Conservation (phyloP, 306 rosid genomes). For the Lithocarpus polystachyus region DNA sequence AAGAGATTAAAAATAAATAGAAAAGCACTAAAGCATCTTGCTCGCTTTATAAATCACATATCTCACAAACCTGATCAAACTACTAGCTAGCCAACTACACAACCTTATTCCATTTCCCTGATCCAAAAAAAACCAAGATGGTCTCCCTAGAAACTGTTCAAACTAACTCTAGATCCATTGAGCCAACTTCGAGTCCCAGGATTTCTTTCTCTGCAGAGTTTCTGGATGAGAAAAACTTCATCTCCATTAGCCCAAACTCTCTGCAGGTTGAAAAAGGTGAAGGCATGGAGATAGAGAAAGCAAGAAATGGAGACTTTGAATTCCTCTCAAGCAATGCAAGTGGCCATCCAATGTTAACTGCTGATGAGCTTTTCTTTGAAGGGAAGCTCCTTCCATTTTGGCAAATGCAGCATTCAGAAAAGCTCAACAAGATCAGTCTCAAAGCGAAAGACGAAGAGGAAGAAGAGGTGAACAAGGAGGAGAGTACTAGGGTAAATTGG, state of each 20-base stretch:
- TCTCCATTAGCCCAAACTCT: slow-evolving; percentile 69
- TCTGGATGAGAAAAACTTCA: slow-evolving; percentile 85
- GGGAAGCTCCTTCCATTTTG: slow-evolving; percentile 93
- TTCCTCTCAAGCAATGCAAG: slow-evolving; percentile 65
- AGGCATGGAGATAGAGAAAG: slow-evolving; percentile 39
- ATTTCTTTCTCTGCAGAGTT: slow-evolving; percentile 94
- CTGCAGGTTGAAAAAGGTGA: slow-evolving; percentile 29
- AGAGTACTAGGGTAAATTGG: slow-evolving; percentile 64
- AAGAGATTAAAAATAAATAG: slow-evolving; percentile 27
- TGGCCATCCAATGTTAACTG: slow-evolving; percentile 57
- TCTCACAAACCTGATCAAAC: slow-evolving; percentile 48
- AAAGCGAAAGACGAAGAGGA: slow-evolving; percentile 41
- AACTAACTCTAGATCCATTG: slow-evolving; percentile 39
- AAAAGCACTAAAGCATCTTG: slow-evolving; percentile 27
- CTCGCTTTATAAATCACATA: slow-evolving; percentile 47
- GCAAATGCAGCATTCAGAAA: slow-evolving; percentile 82
- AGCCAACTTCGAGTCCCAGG: slow-evolving; percentile 69
- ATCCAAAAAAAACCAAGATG: slow-evolving; percentile 35
- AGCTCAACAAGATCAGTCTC: slow-evolving; percentile 67
- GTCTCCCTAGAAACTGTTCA: slow-evolving; percentile 56
- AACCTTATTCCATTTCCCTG: slow-evolving; percentile 14
- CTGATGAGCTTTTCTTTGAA: slow-evolving; percentile 98
- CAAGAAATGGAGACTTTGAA: slow-evolving; percentile 72
- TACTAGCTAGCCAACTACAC: slow-evolving; percentile 13
- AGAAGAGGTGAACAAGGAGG: slow-evolving; percentile 40